Evolutionary conservation across 306 rosid species (phyloP), one percentile per base, ranked within the genome.

Genomic region (Lupinus albus): DNA sequence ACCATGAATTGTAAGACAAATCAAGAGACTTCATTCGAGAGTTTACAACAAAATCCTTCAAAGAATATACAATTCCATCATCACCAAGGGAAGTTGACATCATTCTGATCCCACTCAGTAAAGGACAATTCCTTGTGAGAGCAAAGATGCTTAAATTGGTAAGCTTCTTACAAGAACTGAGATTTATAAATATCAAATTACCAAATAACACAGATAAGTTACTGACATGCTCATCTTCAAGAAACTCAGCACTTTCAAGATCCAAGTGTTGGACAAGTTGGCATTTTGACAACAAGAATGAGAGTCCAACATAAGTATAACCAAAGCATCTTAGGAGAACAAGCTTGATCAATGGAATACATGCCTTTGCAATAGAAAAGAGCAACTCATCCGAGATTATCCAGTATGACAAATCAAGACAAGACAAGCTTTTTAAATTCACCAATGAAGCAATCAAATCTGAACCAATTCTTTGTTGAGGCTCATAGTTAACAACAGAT

Each of bases 291-390:
- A 88, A 66, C 78, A 91, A 61, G 12, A n/a, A 54, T 1, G 17
- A 63, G 32, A 88, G 66, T 25, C 87, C 96, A 67, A 54, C 32
- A 42, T 48, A 81, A 30, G 76, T 79, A 51, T 64, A 85, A 32
- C 52, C 36, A 7, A 5, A 0, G 15, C 86, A 84, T 5, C 32
- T 9, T 8, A 63, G 57, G 10, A 88, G 82, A 30, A 70, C 54
- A 18, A 91, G 82, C 73, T 83, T 86, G 61, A 54, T 83, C 74
- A 88, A 13, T 33, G 96, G 88, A 52, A 84, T 78, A 72, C 69
- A 32, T 38, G 79, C 78, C 58, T 71, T 84, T 7, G 86, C 89
- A 1, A 91, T 33, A 11, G 68, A 65, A 38, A 39, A 49, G 3
- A 91, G 89, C 55, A 85, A 63, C 30, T 82, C 83, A 68, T 88